A percentile compares a stretch with the other conserved stretches of the same genome.
Evolutionary conservation across 2,329 filamentous ascomycete genomes (phyloP).

Genomic region (Botrytis fabae): DNA sequence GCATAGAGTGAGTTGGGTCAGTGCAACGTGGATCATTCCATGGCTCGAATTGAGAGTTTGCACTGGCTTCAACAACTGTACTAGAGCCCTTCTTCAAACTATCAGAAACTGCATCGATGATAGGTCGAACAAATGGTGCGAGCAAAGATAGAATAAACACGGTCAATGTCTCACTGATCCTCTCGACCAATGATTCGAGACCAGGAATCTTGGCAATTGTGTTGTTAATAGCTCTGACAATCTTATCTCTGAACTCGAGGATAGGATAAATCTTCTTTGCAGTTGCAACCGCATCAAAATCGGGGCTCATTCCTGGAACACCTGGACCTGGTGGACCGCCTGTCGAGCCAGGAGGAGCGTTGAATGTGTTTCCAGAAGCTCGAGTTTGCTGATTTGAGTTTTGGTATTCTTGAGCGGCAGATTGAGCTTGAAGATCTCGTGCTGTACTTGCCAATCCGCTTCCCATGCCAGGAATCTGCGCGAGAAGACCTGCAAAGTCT

Average conservation of each 20-base stretch:
- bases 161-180: slow-evolving; percentile 89
- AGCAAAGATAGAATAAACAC: slow-evolving; percentile 89
- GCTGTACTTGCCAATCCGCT: slow-evolving; percentile 67
- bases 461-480: slow-evolving; percentile 71
- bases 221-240: slow-evolving; percentile 81
- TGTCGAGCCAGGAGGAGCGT: slow-evolving; percentile 39
- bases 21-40: slow-evolving; percentile 76
- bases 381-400: slow-evolving; percentile 47
- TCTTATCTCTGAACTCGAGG: slow-evolving; percentile 87
- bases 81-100: slow-evolving; percentile 84
- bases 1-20: slow-evolving; percentile 79
- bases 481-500: slow-evolving; percentile 71
- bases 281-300: slow-evolving; percentile 77
- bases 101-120: slow-evolving; percentile 85
- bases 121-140: slow-evolving; percentile 86
- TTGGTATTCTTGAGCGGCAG: slow-evolving; percentile 62
- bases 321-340: slow-evolving; percentile 49
- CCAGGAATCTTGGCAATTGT: slow-evolving; percentile 90
- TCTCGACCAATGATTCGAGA: slow-evolving; percentile 81
- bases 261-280: slow-evolving; percentile 90
- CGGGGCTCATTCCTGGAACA: slow-evolving; percentile 72
- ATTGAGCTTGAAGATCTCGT: slow-evolving; percentile 58
- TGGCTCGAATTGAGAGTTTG: slow-evolving; percentile 73
- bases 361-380: slow-evolving; percentile 38
- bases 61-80: slow-evolving; percentile 62